A percentile compares a stretch with the other conserved stretches of the same genome.
Conservation (phyloP, 352 stramenopile species). For the Phytophthora ramorum region DNA sequence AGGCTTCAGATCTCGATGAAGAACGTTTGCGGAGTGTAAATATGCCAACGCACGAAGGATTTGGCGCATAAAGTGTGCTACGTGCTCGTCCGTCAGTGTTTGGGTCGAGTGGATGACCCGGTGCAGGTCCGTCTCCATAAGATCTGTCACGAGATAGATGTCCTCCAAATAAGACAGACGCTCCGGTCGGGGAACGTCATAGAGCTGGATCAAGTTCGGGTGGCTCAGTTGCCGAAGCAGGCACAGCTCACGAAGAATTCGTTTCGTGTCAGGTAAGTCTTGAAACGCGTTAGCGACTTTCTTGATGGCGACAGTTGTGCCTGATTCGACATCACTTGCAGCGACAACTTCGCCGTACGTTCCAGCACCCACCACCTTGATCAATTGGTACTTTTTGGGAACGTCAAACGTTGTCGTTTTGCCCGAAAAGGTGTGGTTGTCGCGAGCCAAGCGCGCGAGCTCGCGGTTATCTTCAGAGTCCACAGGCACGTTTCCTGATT, state of each 20-base stretch:
- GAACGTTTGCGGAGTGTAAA: slow-evolving; percentile 96
- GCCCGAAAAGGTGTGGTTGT: slow-evolving; percentile 74
- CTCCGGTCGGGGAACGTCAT: slow-evolving; percentile 93
- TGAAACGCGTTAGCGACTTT: slow-evolving; percentile 91
- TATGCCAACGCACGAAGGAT: slow-evolving; percentile 97
- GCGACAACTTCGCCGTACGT: slow-evolving; percentile 87
- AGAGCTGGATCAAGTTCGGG: slow-evolving; percentile 94
- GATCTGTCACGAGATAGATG: slow-evolving; percentile 96
- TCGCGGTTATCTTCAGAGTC: slow-evolving; percentile 38
- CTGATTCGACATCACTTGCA: slow-evolving; percentile 79
- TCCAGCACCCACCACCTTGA: slow-evolving; percentile 81
- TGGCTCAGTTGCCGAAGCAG: slow-evolving; percentile 88
- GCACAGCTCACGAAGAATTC: slow-evolving; percentile 96
- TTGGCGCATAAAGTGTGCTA: slow-evolving; percentile 97
- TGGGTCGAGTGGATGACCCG: slow-evolving; percentile 93
- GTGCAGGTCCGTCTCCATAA: slow-evolving; percentile 96
- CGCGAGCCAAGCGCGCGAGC: slow-evolving; percentile 46
- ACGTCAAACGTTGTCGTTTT: slow-evolving; percentile 81
- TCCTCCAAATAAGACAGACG: slow-evolving; percentile 95
- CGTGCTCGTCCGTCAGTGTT: slow-evolving; percentile 91
- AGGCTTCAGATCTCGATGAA: slow-evolving; percentile 97
- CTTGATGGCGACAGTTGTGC: slow-evolving; percentile 94
- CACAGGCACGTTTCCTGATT: slow-evolving; percentile 8
- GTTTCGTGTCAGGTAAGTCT: slow-evolving; percentile 83
- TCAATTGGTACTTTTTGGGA: slow-evolving; percentile 81